A percentile compares a stretch with the other conserved stretches of the same genome.
Conservation (phyloP, 78 protist species). For the Anaeramoeba ignava region DNA sequence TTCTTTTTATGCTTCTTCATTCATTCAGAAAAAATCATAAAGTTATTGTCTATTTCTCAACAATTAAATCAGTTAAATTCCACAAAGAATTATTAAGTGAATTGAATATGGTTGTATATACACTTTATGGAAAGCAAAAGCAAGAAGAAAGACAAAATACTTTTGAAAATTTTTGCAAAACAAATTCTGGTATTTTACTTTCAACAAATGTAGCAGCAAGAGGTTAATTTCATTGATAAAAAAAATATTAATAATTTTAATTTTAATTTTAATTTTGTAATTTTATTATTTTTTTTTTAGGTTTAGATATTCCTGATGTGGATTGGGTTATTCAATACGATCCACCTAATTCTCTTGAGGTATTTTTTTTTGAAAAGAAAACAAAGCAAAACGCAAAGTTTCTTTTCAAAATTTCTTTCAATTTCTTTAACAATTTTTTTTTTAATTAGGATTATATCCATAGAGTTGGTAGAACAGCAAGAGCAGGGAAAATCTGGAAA, state of each 20-base stretch:
- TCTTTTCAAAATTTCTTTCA: too few relatives aligned
- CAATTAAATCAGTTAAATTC: not conserved
- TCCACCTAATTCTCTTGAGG: too few relatives aligned
- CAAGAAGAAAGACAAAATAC: not conserved
- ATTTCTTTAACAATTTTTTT: too few relatives aligned
- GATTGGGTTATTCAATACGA: slow-evolving; percentile 69
- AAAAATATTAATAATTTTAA: too few relatives aligned
- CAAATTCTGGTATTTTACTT: not conserved
- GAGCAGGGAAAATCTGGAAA: not conserved
- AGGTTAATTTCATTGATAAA: too few relatives aligned
- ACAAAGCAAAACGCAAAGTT: too few relatives aligned
- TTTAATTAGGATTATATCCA: not conserved
- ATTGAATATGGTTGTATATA: not conserved
- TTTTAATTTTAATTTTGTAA: too few relatives aligned
- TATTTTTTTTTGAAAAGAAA: too few relatives aligned
- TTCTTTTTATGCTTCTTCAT: not conserved
- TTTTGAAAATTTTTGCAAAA: not conserved
- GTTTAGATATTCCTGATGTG: slow-evolving; percentile 74
- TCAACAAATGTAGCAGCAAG: not conserved
- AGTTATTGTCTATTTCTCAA: not conserved
- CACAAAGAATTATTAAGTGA: not conserved
- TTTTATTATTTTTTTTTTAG: too few relatives aligned
- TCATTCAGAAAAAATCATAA: not conserved
- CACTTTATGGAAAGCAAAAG: not conserved
- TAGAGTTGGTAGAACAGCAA: not conserved